Conservation (phyloP, 208 protist genomes). For the Crithidia mellificae region DNA sequence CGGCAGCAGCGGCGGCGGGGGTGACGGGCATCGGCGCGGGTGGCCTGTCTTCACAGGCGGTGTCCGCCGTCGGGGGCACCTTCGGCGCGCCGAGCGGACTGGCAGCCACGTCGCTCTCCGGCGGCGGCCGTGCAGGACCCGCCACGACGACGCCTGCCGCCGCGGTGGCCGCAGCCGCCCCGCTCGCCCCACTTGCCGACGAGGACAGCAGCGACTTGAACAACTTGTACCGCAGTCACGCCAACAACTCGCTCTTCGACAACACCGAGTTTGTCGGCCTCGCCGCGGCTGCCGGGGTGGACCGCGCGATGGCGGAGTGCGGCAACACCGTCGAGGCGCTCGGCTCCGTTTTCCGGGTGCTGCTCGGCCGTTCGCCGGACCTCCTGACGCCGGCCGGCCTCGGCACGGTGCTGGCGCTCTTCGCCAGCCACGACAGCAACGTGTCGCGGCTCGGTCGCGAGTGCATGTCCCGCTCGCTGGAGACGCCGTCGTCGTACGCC, state of each 20-base stretch:
- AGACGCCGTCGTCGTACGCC: constrained; percentile 49
- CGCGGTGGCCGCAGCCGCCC: neutral
- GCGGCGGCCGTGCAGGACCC: neutral
- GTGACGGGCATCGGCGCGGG: neutral
- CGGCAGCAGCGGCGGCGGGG: neutral
- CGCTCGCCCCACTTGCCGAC: constrained; percentile 1
- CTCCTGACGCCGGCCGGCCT: constrained; percentile 38
- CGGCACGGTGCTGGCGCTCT: constrained; percentile 49
- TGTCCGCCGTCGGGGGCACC: neutral
- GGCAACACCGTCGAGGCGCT: constrained; percentile 43
- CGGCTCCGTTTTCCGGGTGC: constrained; percentile 47
- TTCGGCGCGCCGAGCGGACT: neutral
- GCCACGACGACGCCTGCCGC: neutral
- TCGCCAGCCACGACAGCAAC: constrained; percentile 40
- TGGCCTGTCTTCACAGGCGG: neutral
- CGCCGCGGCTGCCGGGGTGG: neutral
- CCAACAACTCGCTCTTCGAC: constrained; percentile 25
- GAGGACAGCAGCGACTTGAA: constrained; percentile 9
- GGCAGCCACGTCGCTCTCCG: neutral
- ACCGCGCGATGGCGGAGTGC: constrained; percentile 25
- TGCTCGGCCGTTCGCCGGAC: constrained; percentile 45
- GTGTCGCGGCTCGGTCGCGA: constrained; percentile 53
- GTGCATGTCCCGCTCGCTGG: constrained; percentile 61
- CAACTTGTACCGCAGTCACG: constrained; percentile 3
- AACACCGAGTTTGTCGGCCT: constrained; percentile 13